phyloP scores from a whole-genome alignment of 768 basidiomycete species.

The Asterophora parasitica region DNA sequence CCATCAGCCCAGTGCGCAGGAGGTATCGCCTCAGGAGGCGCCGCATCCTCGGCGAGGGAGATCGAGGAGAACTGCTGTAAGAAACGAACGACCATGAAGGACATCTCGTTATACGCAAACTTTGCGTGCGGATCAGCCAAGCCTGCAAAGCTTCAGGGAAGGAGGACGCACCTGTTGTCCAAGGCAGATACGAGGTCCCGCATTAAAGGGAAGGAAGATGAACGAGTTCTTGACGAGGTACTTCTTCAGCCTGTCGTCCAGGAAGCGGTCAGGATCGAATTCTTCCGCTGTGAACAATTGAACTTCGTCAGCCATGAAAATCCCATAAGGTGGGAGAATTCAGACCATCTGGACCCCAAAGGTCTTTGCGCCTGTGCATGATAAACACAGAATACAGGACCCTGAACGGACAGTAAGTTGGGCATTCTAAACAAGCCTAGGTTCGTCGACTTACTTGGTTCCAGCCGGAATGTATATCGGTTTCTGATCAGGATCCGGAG shows the following conservation, averaged over 20 bases:
- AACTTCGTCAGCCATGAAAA: neutral
- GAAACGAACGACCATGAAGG: conserved; percentile 58
- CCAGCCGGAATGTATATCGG: conserved; percentile 51
- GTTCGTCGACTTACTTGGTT: conserved; percentile 31
- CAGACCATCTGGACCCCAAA: conserved; percentile 70
- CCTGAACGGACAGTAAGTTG: conserved; percentile 18
- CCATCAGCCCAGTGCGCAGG: conserved; percentile 42
- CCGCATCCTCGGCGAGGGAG: conserved; percentile 40
- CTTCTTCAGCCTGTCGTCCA: conserved; percentile 58
- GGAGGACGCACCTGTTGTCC: conserved; percentile 43
- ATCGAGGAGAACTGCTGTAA: conserved; percentile 55
- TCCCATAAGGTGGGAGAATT: neutral
- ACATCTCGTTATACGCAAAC: conserved; percentile 60
- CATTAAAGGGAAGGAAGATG: conserved; percentile 69
- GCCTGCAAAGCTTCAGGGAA: too few relatives aligned
- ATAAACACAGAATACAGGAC: conserved; percentile 52
- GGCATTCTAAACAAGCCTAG: too few relatives aligned
- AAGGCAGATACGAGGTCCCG: conserved; percentile 54
- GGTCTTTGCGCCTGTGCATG: conserved; percentile 62
- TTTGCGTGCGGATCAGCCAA: conserved; percentile 13
- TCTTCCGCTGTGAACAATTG: conserved; percentile 40
- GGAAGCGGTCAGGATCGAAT: conserved; percentile 70
- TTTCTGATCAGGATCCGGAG: conserved; percentile 38
- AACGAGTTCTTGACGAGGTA: conserved; percentile 61
- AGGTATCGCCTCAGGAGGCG: conserved; percentile 40